These are phyloP conservation scores for Sclerotinia sclerotiorum DNA, from an alignment of 2,329 filamentous ascomycete genomes.

Conservation along the genomic window DNA sequence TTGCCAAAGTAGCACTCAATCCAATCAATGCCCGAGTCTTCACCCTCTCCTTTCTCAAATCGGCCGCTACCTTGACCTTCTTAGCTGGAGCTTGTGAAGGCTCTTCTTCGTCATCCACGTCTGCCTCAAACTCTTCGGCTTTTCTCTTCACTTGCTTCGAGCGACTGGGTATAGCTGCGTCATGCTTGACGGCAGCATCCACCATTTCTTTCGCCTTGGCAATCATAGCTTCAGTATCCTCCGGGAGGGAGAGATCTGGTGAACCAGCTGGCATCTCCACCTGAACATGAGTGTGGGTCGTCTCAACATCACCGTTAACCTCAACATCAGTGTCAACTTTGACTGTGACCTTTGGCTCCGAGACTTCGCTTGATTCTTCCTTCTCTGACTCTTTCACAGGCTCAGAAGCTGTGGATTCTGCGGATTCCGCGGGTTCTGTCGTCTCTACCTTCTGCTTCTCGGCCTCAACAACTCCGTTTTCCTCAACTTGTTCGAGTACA, in stretches of 20 bases:
- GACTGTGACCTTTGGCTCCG: constrained; percentile 64
- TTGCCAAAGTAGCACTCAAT: constrained; percentile 79
- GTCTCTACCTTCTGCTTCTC: constrained; percentile 2
- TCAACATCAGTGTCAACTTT: constrained; percentile 66
- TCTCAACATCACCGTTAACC: constrained; percentile 58
- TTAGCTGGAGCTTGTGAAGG: constrained; percentile 55
- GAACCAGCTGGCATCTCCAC: constrained; percentile 70
- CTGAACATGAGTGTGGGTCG: constrained; percentile 70
- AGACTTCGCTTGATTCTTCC: constrained; percentile 35
- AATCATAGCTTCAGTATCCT: constrained; percentile 81
- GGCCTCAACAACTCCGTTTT: constrained; percentile 43
- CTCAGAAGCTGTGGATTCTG: constrained; percentile 7
- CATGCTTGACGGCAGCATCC: constrained; percentile 57
- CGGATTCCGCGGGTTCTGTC: constrained; percentile 12
- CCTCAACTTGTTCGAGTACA: constrained; percentile 47
- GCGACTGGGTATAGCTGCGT: constrained; percentile 43
- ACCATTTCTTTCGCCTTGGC: constrained; percentile 88
- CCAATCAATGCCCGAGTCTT: constrained; percentile 83
- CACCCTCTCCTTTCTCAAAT: constrained; percentile 82
- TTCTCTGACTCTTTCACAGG: background rate
- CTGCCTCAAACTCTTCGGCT: constrained; percentile 44
- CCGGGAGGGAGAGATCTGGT: constrained; percentile 68
- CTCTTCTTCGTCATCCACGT: constrained; percentile 14
- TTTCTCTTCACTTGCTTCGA: constrained; percentile 68
- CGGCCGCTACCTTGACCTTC: constrained; percentile 72